phyloP scores from a whole-genome alignment of 192 early-diverging fungal genomes.

The Backusella australiensis region DNA sequence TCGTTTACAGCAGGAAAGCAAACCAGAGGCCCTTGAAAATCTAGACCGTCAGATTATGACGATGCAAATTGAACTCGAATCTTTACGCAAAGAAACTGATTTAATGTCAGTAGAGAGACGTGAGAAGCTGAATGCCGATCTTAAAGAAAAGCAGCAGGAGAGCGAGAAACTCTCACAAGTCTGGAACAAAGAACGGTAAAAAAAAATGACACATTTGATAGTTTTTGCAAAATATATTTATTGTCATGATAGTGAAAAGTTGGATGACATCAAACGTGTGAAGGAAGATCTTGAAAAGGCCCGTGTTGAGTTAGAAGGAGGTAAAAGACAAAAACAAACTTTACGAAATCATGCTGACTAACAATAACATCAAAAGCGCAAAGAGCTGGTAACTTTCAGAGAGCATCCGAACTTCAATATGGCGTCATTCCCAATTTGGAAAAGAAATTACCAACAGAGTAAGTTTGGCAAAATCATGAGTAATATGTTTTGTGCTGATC shows the following conservation, averaged over 20 bases:
- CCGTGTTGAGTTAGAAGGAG: slow-evolving; percentile 68
- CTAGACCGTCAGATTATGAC: slow-evolving; percentile 74
- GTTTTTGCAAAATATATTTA: neutral
- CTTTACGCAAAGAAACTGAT: slow-evolving; percentile 77
- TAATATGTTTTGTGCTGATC: no score
- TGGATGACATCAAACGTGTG: slow-evolving; percentile 64
- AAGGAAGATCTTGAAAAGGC: slow-evolving; percentile 73
- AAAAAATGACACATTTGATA: neutral
- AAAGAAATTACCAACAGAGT: slow-evolving; percentile 57
- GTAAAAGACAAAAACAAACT: neutral
- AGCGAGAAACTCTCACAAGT: slow-evolving; percentile 51
- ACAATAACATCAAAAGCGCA: slow-evolving; percentile 43
- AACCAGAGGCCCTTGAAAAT: slow-evolving; percentile 74
- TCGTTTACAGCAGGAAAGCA: slow-evolving; percentile 74
- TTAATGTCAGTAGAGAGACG: slow-evolving; percentile 63
- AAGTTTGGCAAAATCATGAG: neutral
- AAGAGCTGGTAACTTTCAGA: slow-evolving; percentile 66
- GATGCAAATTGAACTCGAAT: slow-evolving; percentile 77
- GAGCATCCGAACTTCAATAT: slow-evolving; percentile 76
- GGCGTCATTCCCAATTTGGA: slow-evolving; percentile 76
- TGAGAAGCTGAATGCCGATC: slow-evolving; percentile 53
- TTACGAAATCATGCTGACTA: neutral
- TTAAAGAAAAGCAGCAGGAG: slow-evolving; percentile 60
- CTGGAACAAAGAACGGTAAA: slow-evolving; percentile 67
- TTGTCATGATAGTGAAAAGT: slow-evolving; percentile 34